A percentile compares a stretch with the other conserved stretches of the same genome.
Conservation (phyloP, 2,329 filamentous ascomycete genomes). For the Fusarium austroafricanum region DNA sequence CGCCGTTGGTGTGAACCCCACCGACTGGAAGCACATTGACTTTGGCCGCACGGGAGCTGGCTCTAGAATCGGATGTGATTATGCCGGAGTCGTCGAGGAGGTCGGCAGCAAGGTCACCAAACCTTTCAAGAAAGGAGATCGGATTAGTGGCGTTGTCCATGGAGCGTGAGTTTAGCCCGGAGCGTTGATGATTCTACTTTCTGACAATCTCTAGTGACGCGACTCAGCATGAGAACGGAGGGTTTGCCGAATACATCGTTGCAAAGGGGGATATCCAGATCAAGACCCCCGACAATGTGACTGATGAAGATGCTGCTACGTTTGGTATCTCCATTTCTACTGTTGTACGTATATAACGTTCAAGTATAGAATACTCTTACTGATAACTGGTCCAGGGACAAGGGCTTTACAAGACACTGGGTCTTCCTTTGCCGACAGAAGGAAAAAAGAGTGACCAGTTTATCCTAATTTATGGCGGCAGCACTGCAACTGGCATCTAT, state of each 20-base stretch:
- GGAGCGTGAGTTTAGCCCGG: slow-evolving; percentile 1
- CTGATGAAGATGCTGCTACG: slow-evolving; percentile 60
- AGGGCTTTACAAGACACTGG: slow-evolving; percentile 59
- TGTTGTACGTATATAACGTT: neutral
- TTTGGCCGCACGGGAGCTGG: slow-evolving; percentile 13
- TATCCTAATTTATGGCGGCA: slow-evolving; percentile 59
- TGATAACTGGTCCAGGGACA: slow-evolving; percentile 48
- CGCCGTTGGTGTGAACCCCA: slow-evolving; percentile 51
- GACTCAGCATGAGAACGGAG: slow-evolving; percentile 48
- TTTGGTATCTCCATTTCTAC: slow-evolving; percentile 59
- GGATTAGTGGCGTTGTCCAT: slow-evolving; percentile 48
- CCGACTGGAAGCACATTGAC: slow-evolving; percentile 51
- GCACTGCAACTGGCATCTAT: slow-evolving; percentile 67
- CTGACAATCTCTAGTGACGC: slow-evolving; percentile 1
- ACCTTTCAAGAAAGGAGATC: slow-evolving; percentile 59
- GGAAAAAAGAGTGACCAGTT: slow-evolving; percentile 53
- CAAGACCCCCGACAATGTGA: slow-evolving; percentile 54
- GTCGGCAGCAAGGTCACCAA: slow-evolving; percentile 54
- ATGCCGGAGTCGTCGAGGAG: slow-evolving; percentile 59
- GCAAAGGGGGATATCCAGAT: slow-evolving; percentile 56
- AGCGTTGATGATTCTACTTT: neutral
- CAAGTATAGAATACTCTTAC: neutral
- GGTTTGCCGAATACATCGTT: slow-evolving; percentile 55
- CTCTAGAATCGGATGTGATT: slow-evolving; percentile 56
- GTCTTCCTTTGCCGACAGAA: slow-evolving; percentile 58